Base-by-base conservation (phyloP, 768 basidiomycete genomes). In the Podaxis sp. region DNA sequence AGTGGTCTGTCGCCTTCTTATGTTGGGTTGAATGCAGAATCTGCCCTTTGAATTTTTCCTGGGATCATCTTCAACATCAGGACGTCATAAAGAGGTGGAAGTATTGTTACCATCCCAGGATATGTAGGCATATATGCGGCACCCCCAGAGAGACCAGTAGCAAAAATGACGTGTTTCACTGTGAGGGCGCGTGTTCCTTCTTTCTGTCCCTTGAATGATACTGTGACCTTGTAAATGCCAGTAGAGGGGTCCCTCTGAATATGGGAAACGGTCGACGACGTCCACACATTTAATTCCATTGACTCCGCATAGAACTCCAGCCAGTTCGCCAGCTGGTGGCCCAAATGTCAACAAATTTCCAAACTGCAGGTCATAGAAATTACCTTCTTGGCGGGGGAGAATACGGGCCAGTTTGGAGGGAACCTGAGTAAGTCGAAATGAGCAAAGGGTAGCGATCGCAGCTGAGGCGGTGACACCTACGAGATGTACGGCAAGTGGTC, bases 161-260 rank as follows among this genome's bases (percentile, higher is more conserved):
- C 83, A 50, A 87, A 80, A 8, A 87, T 76, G 22, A 89, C 66
- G 67, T 88, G 85, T 51, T 81, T 79, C 3, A 78, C 49, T 24
- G 49, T 50, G 49, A 50, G 43, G 7, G 22, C 17, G 15, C 43
- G 43, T 19, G 43, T n/a, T 46, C 19, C 43, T 40, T 15, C 27
- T 19, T 33, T 33, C 9, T n/a, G 55, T n/a, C n/a, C 27, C 22
- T 63, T 27, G 24, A 38, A 24, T 12, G 17, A 12, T 25, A 55
- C 60, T 7, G 53, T 54, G 15, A 47, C 60, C 40, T 61, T 19
- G 40, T 41, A 57, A 17, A 46, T 17, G 6, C 38, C 55, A 15
- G 11, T 43, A 2, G 43, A 24, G 15, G 25, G 19, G 22, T 41
- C 38, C 22, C 25, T 29, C 4, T 41, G 6, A 13, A 41, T 40